Base-by-base conservation (phyloP, 306 rosid species). In the Cicer judaicum region DNA sequence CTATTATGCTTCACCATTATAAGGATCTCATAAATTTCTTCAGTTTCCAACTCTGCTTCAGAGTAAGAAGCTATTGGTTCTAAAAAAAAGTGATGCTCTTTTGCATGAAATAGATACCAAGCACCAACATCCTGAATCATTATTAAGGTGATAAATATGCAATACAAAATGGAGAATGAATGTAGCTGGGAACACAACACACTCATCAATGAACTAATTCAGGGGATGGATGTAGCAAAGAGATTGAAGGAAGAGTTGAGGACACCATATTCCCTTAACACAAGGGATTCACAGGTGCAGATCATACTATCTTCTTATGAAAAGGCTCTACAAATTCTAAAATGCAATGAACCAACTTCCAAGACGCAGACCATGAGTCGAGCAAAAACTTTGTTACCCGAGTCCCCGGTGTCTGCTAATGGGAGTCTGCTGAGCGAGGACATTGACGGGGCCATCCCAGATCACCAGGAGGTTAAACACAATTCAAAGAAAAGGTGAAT, bases 171-270 rank as follows among this genome's bases (percentile, higher is more conserved):
- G 98, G 96, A 85, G 81, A 84, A 67, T 43, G 78, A 79, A 5
- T 50, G 76, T 84, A 78, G 82, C 70, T 85, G 87, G 90, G 95
- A 93, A 80, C 91, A 87, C 73, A 89, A 70, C 78, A 79, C 85
- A 42, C 88, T 93, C 49, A 56, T 87, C 38, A 80, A 78, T 62
- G 97, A 91, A 86, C 86, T 89, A 36, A 66, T 84, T 78, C 87
- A 88, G 59, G 97, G 98, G n/a, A 82, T 88, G 93, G 97, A 91
- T 68, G 76, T 88, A n/a, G 92, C 93, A 15, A 91, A 84, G 79
- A 89, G 82, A 83, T 73, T 93, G 82, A 89, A 87, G 78, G 85
- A 12, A 49, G 85, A 86, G 64, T 74, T 89, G 70, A 73, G 72
- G 39, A 48, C 80, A 46, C 78, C 89, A 36, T 84, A 86, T 49